Evolutionary conservation across 2,329 filamentous ascomycete genomes (phyloP).

Genomic region (Rhinocladiella similis): DNA sequence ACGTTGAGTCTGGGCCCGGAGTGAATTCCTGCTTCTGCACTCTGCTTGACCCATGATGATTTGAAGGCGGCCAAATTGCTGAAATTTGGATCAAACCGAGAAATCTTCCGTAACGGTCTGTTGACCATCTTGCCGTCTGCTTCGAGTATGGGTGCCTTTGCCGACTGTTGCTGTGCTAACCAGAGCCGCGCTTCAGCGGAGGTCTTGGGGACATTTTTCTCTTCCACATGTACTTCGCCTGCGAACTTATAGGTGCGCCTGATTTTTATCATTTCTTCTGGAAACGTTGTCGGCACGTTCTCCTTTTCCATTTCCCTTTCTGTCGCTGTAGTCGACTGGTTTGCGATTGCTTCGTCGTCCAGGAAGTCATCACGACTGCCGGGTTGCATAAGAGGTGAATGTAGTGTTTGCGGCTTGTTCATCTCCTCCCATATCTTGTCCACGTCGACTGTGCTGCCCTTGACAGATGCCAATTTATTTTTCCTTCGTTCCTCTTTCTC

Average conservation of each 20-base stretch:
- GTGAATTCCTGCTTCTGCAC: constrained; percentile 33
- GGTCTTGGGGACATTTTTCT: constrained; percentile 53
- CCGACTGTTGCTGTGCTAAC: constrained; percentile 45
- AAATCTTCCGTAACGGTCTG: constrained; percentile 43
- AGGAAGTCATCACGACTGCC: constrained; percentile 2
- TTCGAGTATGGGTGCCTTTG: constrained; percentile 25
- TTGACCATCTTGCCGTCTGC: constrained; percentile 33
- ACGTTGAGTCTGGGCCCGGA: constrained; percentile 63
- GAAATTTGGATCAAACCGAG: constrained; percentile 47
- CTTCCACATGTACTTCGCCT: constrained; percentile 55
- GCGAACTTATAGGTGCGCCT: constrained; percentile 60
- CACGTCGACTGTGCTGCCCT: constrained; percentile 56
- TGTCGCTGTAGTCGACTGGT: constrained; percentile 2
- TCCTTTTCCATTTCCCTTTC: constrained; percentile 25
- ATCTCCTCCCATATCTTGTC: constrained; percentile 56
- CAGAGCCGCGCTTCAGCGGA: constrained; percentile 58
- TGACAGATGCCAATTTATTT: constrained; percentile 47
- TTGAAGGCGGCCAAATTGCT: constrained; percentile 33
- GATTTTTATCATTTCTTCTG: constrained; percentile 54
- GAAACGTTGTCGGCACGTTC: constrained; percentile 23
- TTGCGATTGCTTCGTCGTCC: not conserved
- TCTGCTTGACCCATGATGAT: constrained; percentile 31
- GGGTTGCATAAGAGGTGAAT: constrained; percentile 14
- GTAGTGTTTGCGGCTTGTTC: constrained; percentile 38
- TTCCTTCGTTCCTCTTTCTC: constrained; percentile 51